Base-by-base conservation (phyloP, 148 eudicot species). In the Chenopodium album region DNA sequence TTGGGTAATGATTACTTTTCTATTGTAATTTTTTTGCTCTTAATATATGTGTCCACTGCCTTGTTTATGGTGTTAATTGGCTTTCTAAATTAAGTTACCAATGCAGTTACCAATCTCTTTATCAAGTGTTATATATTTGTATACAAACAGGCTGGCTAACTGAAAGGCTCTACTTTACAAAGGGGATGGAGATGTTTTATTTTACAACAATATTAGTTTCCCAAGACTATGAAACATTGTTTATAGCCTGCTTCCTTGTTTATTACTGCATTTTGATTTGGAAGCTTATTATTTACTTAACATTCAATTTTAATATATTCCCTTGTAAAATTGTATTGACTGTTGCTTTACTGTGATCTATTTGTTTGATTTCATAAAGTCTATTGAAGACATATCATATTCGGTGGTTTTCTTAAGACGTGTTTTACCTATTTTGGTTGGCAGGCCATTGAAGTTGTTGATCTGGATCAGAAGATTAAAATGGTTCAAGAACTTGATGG, bases 361-460 rank as follows among this genome's bases (percentile, higher is more conserved):
- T 56, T 56, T 56, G 4, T 56, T 19, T 56, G 6, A 56, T 66
- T 26, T 66, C 10, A 22, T 22, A 1, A 9, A 9, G 70, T 66
- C 28, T 20, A 3, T n/a, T 20, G 23, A 63, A 22, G 54, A 50
- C 52, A 48, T 9, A 48, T 9, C 5, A 63, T 31, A 9, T 20
- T 41, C 7, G 26, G 68, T 64, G 46, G 9, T 20, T 50, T 75
- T 52, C 20, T 7, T 13, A 64, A n/a, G 17, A 19, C 71, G 4
- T 71, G 9, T 65, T 67, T 9, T 56, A 9, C 6, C 22, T 54
- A 13, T 50, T 70, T 64, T 72, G 66, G 59, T 59, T 6, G 80
- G 37, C 88, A 97, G 99, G 99, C 99, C 65, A 94, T 97, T 82
- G 99, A 97, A 92, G 99, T 94, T 64, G 99, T 97, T 67, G 98